These are phyloP conservation scores for Russula olivacea DNA, from an alignment of 768 basidiomycete genomes.

Conservation along the genomic window DNA sequence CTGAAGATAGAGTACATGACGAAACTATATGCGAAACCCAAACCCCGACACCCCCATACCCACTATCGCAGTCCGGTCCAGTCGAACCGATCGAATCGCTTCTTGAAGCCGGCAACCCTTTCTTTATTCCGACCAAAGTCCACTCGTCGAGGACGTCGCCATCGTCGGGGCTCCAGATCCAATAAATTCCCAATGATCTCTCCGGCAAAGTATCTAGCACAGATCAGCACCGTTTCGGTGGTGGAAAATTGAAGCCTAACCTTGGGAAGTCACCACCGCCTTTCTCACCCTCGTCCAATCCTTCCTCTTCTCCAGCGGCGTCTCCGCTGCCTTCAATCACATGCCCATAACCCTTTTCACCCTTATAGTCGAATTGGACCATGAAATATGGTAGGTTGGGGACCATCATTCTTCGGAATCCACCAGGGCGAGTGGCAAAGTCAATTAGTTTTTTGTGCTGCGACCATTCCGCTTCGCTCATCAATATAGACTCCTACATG, in stretches of 20 bases:
- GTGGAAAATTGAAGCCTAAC: constrained; percentile 39
- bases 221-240: too few species aligned
- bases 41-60: too few species aligned
- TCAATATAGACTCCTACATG: constrained; percentile 80
- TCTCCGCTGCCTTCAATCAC: constrained; percentile 90
- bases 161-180: constrained; percentile 78
- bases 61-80: constrained; percentile 58
- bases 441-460: constrained; percentile 97
- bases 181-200: constrained; percentile 93
- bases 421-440: constrained; percentile 83
- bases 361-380: constrained; percentile 97
- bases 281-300: constrained; percentile 78
- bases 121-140: constrained; percentile 67
- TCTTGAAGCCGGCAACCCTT: constrained; percentile 62
- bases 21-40: background rate
- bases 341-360: constrained; percentile 96
- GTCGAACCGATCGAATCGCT: constrained; percentile 70
- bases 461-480: constrained; percentile 95
- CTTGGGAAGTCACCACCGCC: constrained; percentile 88
- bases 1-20: constrained; percentile 8
- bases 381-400: constrained; percentile 97
- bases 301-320: constrained; percentile 56
- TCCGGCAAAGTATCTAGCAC: constrained; percentile 78
- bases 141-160: constrained; percentile 73
- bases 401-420: constrained; percentile 93